phyloP scores from a whole-genome alignment of 495 filamentous ascomycete species.

The Podospora pseudoanserina region DNA sequence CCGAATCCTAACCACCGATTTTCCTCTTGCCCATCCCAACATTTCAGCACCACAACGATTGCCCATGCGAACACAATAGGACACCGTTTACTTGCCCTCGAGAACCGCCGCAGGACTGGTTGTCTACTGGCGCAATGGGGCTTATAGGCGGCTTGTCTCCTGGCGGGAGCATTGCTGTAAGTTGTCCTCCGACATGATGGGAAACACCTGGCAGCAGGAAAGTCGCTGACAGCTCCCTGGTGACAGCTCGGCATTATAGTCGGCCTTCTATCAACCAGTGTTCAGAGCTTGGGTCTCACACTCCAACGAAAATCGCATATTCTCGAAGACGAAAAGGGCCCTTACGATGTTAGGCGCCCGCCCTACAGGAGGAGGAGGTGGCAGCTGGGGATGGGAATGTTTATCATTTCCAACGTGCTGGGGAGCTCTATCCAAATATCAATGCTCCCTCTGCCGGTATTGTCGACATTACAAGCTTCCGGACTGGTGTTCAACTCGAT shows the following conservation, averaged over 20 bases:
- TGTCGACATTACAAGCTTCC: conserved; percentile 93
- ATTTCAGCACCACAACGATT: conserved; percentile 1
- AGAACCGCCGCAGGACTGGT: conserved; percentile 29
- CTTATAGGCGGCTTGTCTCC: conserved; percentile 80
- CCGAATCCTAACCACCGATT: neutral
- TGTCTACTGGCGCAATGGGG: conserved; percentile 52
- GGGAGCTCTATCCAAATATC: conserved; percentile 98
- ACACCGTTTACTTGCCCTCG: conserved; percentile 18
- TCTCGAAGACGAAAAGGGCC: conserved; percentile 88
- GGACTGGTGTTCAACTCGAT: conserved; percentile 98
- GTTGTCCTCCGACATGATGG: conserved; percentile 30
- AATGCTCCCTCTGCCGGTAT: conserved; percentile 86
- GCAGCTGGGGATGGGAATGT: conserved; percentile 98
- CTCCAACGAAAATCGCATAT: conserved; percentile 98
- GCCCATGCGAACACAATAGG: conserved; percentile 28
- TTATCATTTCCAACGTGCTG: conserved; percentile 87
- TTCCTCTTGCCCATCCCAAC: neutral
- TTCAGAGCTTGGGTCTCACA: conserved; percentile 95
- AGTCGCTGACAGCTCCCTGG: conserved; percentile 20
- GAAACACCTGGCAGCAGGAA: neutral
- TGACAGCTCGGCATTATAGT: conserved; percentile 83
- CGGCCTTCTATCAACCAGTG: conserved; percentile 84
- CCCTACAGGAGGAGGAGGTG: conserved; percentile 89
- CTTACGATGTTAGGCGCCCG: conserved; percentile 73
- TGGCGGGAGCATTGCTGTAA: conserved; percentile 78